Evolutionary conservation across 129 eudicot genomes (phyloP).

Genomic region (Flaveria trinervia): DNA sequence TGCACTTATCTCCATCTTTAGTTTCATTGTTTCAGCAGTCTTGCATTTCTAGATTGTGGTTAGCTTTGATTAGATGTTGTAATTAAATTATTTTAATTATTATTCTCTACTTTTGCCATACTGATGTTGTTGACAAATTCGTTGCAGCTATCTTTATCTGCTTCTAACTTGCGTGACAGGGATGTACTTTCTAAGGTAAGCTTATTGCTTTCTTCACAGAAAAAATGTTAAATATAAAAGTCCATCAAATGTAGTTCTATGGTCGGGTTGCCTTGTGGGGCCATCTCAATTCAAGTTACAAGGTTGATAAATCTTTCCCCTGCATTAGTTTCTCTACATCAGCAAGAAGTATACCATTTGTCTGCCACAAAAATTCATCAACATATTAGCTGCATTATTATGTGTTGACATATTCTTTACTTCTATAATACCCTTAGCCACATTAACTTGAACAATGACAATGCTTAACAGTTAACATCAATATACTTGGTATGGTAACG

Average conservation of each 20-base stretch:
- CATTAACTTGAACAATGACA: not conserved
- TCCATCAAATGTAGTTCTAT: not conserved
- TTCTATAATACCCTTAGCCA: slow-evolving; percentile 2
- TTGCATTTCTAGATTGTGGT: slow-evolving; percentile 2
- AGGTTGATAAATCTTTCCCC: not conserved
- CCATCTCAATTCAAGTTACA: not conserved
- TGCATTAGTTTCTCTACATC: not conserved
- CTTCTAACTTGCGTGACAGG: slow-evolving; percentile 75
- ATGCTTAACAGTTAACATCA: not conserved
- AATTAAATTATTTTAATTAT: slow-evolving; percentile 8
- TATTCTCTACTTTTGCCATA: slow-evolving; percentile 5
- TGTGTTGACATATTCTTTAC: slow-evolving; percentile 4
- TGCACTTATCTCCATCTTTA: slow-evolving; percentile 7
- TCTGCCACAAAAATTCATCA: not conserved
- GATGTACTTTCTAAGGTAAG: slow-evolving; percentile 93
- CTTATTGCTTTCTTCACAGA: not conserved
- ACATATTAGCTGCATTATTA: not conserved
- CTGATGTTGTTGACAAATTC: slow-evolving; percentile 28
- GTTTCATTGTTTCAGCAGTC: slow-evolving; percentile 18
- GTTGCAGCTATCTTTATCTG: slow-evolving; percentile 82
- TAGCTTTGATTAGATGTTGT: slow-evolving; percentile 14
- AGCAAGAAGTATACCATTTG: not conserved
- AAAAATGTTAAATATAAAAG: not conserved
- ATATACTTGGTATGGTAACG: not conserved
- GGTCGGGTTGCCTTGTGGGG: not conserved